Conservation (phyloP, 345 rosid species). For the Salix suchowensis region DNA sequence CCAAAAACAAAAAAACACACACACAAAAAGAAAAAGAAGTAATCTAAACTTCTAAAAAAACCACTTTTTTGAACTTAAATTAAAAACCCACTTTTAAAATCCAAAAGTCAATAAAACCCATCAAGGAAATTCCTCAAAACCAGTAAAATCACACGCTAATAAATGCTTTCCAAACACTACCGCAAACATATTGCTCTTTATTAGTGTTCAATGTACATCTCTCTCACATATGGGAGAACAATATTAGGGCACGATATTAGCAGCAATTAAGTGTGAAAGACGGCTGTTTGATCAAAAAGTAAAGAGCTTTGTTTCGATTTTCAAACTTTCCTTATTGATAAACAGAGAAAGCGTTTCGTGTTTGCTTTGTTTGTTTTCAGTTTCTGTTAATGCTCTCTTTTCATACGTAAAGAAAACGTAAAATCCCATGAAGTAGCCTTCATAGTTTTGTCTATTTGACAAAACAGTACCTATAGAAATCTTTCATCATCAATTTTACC, state of each 20-base stretch:
- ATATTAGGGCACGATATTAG: background rate
- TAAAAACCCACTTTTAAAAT: background rate
- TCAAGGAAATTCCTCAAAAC: background rate
- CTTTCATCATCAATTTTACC: background rate
- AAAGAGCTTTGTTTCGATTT: background rate
- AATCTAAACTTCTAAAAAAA: background rate
- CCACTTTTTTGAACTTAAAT: background rate
- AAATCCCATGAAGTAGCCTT: background rate
- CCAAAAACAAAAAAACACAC: background rate
- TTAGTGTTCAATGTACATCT: background rate
- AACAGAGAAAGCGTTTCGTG: background rate
- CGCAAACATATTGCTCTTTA: background rate
- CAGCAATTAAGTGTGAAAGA: background rate
- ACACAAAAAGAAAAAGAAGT: background rate
- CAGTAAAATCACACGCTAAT: background rate
- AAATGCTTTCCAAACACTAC: background rate
- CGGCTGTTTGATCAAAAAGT: background rate
- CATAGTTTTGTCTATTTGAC: background rate
- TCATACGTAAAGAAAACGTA: background rate
- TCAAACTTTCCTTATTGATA: background rate
- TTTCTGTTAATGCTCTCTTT: background rate
- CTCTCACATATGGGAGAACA: background rate
- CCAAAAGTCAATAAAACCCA: background rate
- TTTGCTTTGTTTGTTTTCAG: background rate
- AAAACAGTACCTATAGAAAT: background rate